Evolutionary conservation across 2,329 filamentous ascomycete species (phyloP), one percentile per base, ranked within the genome.

Genomic region (Fusarium xylarioides): DNA sequence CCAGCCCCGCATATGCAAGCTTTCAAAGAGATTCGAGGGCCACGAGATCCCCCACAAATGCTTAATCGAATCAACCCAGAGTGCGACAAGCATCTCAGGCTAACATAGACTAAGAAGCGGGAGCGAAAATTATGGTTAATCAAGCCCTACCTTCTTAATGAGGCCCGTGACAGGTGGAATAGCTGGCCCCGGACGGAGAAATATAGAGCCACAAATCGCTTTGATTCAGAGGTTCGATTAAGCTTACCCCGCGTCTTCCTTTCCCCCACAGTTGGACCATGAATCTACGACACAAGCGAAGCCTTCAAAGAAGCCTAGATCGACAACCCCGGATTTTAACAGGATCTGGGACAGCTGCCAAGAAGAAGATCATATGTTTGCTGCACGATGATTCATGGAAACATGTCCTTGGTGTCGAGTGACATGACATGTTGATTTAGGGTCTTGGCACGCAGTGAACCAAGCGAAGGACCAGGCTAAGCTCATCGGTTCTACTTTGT

Each of bases 1-100:
- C 11, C 7, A 6, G 7, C 7, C 44, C 46, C 46, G 46, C 46
- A 53, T 11, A 21, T 28, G 21, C 18, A n/a, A 21, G 35, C 2
- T 7, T 38, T n/a, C 4, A 4, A 26, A 14, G 7, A 2, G 4
- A 5, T 5, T 12, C 2, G 19, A 28, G 19, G 0, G 8, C 34
- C 5, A 26, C 7, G 12, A 30, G 7, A 23, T 35, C 59, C 46
- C 28, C 35, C 38, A 54, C 38, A 54, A 26, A 15, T 11, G 4
- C 21, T 16, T 21, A 0, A 37, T 7, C 12, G 1, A 12, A 18
- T 12, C 15, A 3, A 0, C 28, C 11, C 28, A n/a, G 5, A 32
- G 4, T 8, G 4, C 0, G n/a, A 4, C 4, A 16, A 5, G 3
- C 3, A 30, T 30, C 10, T 14, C 7, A 19, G 16, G 43, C n/a